Conservation (phyloP, 148 eudicot genomes). For the Drosera capensis region DNA sequence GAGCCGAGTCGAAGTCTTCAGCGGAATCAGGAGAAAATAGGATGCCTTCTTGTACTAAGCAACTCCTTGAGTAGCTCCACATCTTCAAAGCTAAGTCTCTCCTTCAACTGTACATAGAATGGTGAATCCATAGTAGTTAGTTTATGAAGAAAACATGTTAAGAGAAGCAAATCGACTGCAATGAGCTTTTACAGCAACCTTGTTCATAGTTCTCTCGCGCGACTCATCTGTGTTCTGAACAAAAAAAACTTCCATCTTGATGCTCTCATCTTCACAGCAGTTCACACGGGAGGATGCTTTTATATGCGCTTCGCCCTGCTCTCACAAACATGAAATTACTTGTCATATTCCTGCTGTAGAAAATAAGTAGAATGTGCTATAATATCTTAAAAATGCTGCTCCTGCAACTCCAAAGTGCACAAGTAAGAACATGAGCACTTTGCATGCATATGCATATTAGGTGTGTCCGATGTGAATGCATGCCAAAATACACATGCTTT, state of each 20-base stretch:
- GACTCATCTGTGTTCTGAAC: conserved; percentile 23
- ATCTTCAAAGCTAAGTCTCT: conserved; percentile 39
- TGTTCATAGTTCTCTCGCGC: conserved; percentile 40
- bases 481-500: no score
- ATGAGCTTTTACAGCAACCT: conserved; percentile 21
- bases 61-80: conserved; percentile 58
- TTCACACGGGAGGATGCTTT: conserved; percentile 33
- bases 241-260: conserved; percentile 14
- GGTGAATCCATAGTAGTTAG: neutral
- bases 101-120: conserved; percentile 30
- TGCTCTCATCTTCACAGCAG: conserved; percentile 37
- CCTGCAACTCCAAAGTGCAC: no score
- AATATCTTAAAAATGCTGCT: no score
- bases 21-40: conserved; percentile 32
- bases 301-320: conserved; percentile 78
- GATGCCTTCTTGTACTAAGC: conserved; percentile 53
- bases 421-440: no score
- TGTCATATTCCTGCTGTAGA: neutral
- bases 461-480: no score
- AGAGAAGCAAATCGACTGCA: neutral
- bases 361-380: no score
- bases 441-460: no score
- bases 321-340: neutral
- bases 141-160: neutral
- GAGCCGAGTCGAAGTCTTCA: conserved; percentile 44